These are phyloP conservation scores for Neonectria punicea DNA, from an alignment of 2,329 filamentous ascomycete genomes.

Conservation along the genomic window DNA sequence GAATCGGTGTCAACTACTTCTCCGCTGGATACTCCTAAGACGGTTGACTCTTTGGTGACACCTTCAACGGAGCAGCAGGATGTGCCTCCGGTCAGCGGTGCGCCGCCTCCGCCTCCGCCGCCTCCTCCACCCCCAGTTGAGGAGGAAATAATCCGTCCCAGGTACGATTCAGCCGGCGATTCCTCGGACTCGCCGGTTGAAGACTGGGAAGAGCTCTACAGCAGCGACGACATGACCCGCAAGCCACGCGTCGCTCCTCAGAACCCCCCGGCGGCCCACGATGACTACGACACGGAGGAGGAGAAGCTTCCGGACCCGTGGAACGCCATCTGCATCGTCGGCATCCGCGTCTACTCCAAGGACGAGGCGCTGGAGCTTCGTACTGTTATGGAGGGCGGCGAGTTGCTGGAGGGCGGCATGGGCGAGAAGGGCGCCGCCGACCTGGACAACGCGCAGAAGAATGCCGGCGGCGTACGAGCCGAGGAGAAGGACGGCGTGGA, in stretches of 20 bases:
- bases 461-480: conserved; percentile 60
- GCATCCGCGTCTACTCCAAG: conserved; percentile 70
- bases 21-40: conserved; percentile 47
- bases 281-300: conserved; percentile 64
- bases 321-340: conserved; percentile 72
- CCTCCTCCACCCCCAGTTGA: conserved; percentile 17
- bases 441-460: conserved; percentile 66
- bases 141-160: conserved; percentile 37
- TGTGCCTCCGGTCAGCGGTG: conserved; percentile 44
- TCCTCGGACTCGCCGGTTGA: conserved; percentile 69
- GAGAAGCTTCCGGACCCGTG: conserved; percentile 67
- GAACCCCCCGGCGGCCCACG: conserved; percentile 46
- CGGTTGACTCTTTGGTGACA: conserved; percentile 40
- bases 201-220: conserved; percentile 69
- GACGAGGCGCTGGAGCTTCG: conserved; percentile 64
- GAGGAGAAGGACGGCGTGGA: conserved; percentile 26
- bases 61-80: conserved; percentile 46
- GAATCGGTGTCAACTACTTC: conserved; percentile 47
- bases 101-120: conserved; percentile 35
- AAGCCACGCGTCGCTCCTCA: conserved; percentile 58
- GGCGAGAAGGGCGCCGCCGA: conserved; percentile 66
- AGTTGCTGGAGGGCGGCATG: conserved; percentile 65
- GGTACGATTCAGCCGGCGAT: conserved; percentile 61
- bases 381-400: conserved; percentile 66
- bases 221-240: conserved; percentile 65